Evolutionary conservation across 164 flowering plant genomes (phyloP), one percentile per base, ranked within the genome.

Genomic region (Kalanchoe fedtschenkoi): DNA sequence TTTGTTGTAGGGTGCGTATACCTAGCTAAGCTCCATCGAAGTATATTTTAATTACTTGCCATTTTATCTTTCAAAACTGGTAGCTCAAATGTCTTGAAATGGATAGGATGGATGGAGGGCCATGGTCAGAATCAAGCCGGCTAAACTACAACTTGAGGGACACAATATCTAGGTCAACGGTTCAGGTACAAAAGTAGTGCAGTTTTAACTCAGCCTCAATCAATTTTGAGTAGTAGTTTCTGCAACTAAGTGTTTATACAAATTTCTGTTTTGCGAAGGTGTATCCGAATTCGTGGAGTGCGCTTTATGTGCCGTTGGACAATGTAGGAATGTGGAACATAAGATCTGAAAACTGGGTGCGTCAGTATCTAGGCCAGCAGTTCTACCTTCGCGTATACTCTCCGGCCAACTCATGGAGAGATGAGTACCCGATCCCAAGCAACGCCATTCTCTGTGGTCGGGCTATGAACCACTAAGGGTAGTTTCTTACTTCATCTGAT

Each of bases 251-350:
- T 37, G 30, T 21, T 21, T 6, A 21, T 21, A 22, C 41, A 37
- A 4, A 8, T 39, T 26, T 21, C 10, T 39, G 28, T 16, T 41
- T 13, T 33, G 66, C 35, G n/a, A 81, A 89, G 97, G 97, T 87
- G 15, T 87, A 87, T 70, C 95, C 95, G 1, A 74, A 69, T 65
- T 80, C 97, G 63, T 90, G 95, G 97, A 81, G 85, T 24, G 93
- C 95, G 14, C 62, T 90, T 46, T 90, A 86, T 73, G 69, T 90
- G 81, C 77, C 95, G 7, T 46, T 87, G 67, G 97, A 90, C 82
- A 90, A 86, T 66, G 95, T 85, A 58, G 97, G 97, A 34, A 88
- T 88, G 92, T 90, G 97, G 97, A 87, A 90, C 65, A 59, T 90
- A 43, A 78, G 97, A 70, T 87, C 97, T 6, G 84, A 86, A 79